A percentile compares a stretch with the other conserved stretches of the same genome.
Evolutionary conservation across 163 green algal genomes (phyloP).

Genomic region (Scenedesmus sp.): DNA sequence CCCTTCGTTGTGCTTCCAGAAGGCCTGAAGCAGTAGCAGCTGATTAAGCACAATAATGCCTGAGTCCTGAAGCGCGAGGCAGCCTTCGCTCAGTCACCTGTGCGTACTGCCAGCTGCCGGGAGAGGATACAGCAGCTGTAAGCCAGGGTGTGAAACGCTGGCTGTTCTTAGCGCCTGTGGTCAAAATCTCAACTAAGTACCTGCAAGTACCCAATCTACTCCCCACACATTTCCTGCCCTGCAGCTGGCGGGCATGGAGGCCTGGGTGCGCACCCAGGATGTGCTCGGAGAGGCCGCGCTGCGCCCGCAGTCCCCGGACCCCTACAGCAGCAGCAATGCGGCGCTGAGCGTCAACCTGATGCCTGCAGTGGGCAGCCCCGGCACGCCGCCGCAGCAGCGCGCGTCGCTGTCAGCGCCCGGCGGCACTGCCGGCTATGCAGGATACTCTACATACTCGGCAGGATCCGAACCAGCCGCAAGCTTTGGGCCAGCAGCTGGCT

Average conservation of each 20-base stretch:
- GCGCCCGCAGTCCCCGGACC: background rate
- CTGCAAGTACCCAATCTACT: no score
- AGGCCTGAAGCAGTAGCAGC: no score
- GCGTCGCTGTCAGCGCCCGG: background rate
- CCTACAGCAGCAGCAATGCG: background rate
- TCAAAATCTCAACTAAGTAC: background rate
- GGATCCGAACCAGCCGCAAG: background rate
- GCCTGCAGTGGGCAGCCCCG: background rate
- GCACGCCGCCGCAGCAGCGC: background rate
- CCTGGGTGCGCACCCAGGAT: constrained; percentile 62
- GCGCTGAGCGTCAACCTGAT: background rate
- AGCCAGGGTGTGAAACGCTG: background rate
- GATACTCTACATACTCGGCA: background rate
- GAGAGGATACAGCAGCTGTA: background rate
- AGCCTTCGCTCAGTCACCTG: no score
- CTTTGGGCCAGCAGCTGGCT: background rate
- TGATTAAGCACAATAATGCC: no score
- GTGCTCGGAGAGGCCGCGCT: constrained; percentile 16
- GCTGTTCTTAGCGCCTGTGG: background rate
- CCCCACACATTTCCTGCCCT: background rate
- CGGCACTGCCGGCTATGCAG: background rate
- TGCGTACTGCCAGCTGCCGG: no score
- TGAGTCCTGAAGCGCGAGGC: no score
- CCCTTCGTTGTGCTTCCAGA: no score
- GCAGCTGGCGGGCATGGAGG: constrained; percentile 63